A percentile compares a stretch with the other conserved stretches of the same genome.
Evolutionary conservation across 1,284 basidiomycete species (phyloP).

Genomic region (Serendipita sp.): DNA sequence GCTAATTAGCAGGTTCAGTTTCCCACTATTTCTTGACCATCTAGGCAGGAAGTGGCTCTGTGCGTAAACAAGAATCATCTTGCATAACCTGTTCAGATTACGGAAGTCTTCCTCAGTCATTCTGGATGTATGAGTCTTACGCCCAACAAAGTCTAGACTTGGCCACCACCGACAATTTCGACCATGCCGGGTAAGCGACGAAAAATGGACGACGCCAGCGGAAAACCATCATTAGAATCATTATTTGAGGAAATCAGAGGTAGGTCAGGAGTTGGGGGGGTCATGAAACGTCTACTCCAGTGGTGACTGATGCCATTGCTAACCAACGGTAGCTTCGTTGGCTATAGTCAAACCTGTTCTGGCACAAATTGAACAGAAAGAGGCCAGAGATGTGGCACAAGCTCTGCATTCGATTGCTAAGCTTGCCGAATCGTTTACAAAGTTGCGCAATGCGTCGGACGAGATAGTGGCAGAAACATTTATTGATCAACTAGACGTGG

Average conservation of each 20-base stretch:
- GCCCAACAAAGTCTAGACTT: no score
- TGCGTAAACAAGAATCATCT: no score
- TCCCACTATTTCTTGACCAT: not conserved
- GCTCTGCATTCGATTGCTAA: not conserved
- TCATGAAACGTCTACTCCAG: no score
- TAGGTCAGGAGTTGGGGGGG: not conserved
- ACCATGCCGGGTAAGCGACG: not conserved
- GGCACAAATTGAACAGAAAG: not conserved
- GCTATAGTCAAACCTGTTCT: not conserved
- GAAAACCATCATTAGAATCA: not conserved
- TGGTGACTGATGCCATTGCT: not conserved
- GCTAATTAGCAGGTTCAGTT: not conserved
- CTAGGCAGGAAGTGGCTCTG: not conserved
- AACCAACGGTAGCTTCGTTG: not conserved
- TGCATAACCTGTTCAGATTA: no score
- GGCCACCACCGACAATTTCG: no score
- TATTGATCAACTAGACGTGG: not conserved
- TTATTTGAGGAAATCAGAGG: not conserved
- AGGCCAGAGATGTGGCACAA: not conserved
- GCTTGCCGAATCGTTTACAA: not conserved
- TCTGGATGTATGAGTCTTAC: no score
- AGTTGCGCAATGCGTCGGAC: not conserved
- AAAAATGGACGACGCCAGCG: not conserved
- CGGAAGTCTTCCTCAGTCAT: no score
- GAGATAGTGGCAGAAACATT: not conserved